phyloP scores from a whole-genome alignment of 352 stramenopile genomes.

The Sclerospora graminicola region DNA sequence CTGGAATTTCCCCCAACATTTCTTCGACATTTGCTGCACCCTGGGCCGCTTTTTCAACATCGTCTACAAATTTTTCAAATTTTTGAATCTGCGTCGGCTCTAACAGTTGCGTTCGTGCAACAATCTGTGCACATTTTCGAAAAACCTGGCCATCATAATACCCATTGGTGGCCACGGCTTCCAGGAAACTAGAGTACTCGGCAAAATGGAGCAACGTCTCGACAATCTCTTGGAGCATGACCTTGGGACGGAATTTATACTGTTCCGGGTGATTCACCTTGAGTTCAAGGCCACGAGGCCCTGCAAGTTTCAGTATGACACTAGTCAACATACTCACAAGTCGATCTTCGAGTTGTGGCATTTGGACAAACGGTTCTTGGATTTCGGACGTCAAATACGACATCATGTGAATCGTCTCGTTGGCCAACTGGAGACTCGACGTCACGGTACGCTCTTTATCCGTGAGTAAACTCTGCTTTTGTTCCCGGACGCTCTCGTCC shows the following conservation, averaged over 20 bases:
- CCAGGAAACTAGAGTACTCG: constrained; percentile 82
- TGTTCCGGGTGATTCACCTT: constrained; percentile 97
- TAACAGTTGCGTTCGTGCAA: constrained; percentile 58
- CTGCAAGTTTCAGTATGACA: constrained; percentile 93
- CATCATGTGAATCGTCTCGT: constrained; percentile 98
- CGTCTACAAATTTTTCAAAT: constrained; percentile 48
- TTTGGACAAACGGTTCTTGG: constrained; percentile 88
- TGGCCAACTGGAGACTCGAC: constrained; percentile 90
- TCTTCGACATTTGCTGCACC: constrained; percentile 54
- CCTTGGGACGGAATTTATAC: constrained; percentile 97
- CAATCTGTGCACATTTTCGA: constrained; percentile 55
- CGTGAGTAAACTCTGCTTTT: constrained; percentile 74
- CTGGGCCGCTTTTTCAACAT: constrained; percentile 39
- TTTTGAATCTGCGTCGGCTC: constrained; percentile 27
- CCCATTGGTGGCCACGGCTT: constrained; percentile 86
- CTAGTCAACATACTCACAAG: constrained; percentile 95
- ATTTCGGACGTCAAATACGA: constrained; percentile 93
- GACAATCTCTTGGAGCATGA: constrained; percentile 95
- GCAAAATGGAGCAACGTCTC: constrained; percentile 93
- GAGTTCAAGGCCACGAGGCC: constrained; percentile 87
- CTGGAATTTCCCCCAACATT: constrained; percentile 87
- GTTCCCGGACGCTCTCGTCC: constrained; percentile 87
- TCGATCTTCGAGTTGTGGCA: constrained; percentile 88
- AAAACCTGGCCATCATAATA: constrained; percentile 75
- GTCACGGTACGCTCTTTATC: constrained; percentile 90